Conservation (phyloP, 768 basidiomycete genomes). For the Butyriboletus loyo region DNA sequence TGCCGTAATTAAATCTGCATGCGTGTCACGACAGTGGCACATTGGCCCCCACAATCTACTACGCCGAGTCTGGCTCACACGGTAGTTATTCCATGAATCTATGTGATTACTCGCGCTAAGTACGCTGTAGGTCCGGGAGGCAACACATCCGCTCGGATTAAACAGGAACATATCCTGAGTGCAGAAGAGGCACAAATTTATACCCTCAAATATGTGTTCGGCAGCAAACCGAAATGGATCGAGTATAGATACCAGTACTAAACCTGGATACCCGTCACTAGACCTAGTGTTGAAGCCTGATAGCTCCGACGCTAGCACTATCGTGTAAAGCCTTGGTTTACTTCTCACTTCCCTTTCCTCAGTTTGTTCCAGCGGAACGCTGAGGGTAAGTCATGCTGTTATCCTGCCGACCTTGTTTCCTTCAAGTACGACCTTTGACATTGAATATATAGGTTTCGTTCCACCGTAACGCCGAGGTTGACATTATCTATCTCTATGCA, state of each 20-base stretch:
- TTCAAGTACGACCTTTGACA: too few species aligned
- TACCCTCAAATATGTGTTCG: constrained; percentile 50
- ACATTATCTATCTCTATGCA: background rate
- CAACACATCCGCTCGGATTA: constrained; percentile 40
- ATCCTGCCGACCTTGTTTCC: too few species aligned
- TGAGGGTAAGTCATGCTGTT: background rate
- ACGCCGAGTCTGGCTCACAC: constrained; percentile 54
- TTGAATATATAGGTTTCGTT: too few species aligned
- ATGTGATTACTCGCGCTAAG: background rate
- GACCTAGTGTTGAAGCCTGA: background rate
- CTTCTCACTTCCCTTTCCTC: background rate
- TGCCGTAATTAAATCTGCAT: background rate
- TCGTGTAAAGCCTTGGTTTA: background rate
- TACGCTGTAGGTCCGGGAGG: constrained; percentile 48
- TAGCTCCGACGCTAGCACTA: background rate
- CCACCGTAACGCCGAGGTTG: too few species aligned
- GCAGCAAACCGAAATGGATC: constrained; percentile 51
- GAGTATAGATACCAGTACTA: constrained; percentile 44
- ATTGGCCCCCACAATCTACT: constrained; percentile 54
- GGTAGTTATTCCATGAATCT: constrained; percentile 32
- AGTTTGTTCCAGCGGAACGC: background rate
- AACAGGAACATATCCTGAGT: constrained; percentile 48
- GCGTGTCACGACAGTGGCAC: constrained; percentile 39
- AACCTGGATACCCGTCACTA: background rate
- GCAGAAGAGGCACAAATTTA: constrained; percentile 23